Percentiles rank a stretch among this genome's conserved stretches.
phyloP scores from a whole-genome alignment of 805 yeast genomes.

The Ogataea corticis region DNA sequence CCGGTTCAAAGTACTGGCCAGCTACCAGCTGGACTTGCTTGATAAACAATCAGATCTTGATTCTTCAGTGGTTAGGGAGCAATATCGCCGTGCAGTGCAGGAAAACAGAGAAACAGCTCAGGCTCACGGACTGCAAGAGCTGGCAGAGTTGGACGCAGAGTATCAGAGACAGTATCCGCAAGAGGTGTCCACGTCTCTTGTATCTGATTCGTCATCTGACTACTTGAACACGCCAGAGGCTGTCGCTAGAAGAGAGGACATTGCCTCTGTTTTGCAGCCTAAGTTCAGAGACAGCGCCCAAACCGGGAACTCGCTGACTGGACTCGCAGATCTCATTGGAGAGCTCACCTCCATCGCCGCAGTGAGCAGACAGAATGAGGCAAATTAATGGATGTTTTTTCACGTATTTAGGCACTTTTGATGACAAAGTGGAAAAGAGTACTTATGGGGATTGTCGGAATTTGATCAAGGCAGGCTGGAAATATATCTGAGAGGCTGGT shows the following conservation, averaged over 20 bases:
- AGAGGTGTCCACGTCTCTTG: too few species aligned
- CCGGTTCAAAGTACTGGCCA: slow-evolving; percentile 11
- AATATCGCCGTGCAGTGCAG: slow-evolving; percentile 14
- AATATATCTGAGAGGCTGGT: too few species aligned
- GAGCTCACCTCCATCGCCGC: slow-evolving; percentile 8
- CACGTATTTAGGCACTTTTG: too few species aligned
- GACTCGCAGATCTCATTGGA: slow-evolving; percentile 15
- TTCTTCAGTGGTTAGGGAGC: slow-evolving; percentile 11
- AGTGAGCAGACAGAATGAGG: background rate
- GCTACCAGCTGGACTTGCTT: slow-evolving; percentile 18
- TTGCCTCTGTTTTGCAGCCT: slow-evolving; percentile 4
- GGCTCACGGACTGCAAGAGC: slow-evolving; percentile 14
- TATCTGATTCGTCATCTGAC: too few species aligned
- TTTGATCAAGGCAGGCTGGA: too few species aligned
- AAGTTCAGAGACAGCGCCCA: slow-evolving; percentile 7
- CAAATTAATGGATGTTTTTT: too few species aligned
- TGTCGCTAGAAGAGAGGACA: slow-evolving; percentile 3
- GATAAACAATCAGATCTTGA: slow-evolving; percentile 11
- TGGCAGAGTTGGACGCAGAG: slow-evolving; percentile 20
- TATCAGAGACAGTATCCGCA: slow-evolving; percentile 1
- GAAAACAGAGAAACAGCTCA: slow-evolving; percentile 25
- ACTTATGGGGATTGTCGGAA: too few species aligned
- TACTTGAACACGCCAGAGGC: slow-evolving; percentile 3
- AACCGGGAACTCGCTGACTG: slow-evolving; percentile 13
- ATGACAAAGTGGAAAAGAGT: too few species aligned